Evolutionary conservation across 345 rosid genomes (phyloP).

Genomic region (Eutrema yunnanense): DNA sequence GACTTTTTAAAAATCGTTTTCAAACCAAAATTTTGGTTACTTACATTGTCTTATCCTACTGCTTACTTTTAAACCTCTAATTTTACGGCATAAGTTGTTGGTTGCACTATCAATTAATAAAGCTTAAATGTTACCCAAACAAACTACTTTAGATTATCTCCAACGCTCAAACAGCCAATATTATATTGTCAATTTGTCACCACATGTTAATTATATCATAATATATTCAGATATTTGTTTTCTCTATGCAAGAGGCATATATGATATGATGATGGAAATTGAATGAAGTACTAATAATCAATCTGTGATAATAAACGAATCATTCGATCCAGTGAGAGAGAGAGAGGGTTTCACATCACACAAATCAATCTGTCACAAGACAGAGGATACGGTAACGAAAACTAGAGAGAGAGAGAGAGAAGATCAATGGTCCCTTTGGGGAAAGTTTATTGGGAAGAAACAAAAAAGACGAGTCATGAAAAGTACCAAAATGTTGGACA

Average conservation of each 20-base stretch:
- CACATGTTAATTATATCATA: not conserved
- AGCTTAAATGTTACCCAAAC: too few relatives aligned
- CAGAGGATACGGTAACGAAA: constrained; percentile 22
- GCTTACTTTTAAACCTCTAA: too few relatives aligned
- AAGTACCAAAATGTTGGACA: constrained; percentile 33
- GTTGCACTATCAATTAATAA: too few relatives aligned
- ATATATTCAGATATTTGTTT: not conserved
- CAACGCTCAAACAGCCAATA: too few relatives aligned
- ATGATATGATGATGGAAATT: constrained; percentile 2
- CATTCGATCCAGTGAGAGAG: constrained; percentile 7
- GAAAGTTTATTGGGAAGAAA: constrained; percentile 20
- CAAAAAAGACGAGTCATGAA: constrained; percentile 33
- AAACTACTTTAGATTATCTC: too few relatives aligned
- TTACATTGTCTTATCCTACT: too few relatives aligned
- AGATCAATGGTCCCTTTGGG: constrained; percentile 27
- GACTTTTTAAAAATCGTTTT: too few relatives aligned
- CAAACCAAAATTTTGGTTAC: too few relatives aligned
- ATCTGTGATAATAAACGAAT: constrained; percentile 14
- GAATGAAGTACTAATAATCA: constrained; percentile 6
- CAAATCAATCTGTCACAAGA: constrained; percentile 27
- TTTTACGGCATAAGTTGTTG: too few relatives aligned
- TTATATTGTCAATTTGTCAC: not conserved
- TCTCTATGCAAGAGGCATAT: not conserved
- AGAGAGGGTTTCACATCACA: constrained; percentile 15
- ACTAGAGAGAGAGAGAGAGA: constrained; percentile 17